Conservation (phyloP, 805 yeast genomes). For the Candida corydali region DNA sequence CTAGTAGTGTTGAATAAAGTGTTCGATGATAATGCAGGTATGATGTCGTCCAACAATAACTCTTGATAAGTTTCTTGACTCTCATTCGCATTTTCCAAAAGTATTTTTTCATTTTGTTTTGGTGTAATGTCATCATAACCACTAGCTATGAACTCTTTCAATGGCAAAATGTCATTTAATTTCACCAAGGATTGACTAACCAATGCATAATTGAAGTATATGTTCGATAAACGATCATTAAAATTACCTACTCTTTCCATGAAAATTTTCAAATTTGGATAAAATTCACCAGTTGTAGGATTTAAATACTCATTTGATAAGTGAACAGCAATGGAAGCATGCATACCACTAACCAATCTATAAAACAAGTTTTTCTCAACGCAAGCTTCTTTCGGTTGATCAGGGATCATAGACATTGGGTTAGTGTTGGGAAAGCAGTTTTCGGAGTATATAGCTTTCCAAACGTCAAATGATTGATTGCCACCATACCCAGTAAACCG, state of each 20-base stretch:
- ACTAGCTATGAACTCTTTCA: constrained; percentile 22
- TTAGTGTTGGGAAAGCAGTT: constrained; percentile 70
- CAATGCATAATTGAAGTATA: constrained; percentile 89
- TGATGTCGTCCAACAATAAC: constrained; percentile 28
- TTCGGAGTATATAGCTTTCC: constrained; percentile 90
- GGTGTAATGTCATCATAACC: constrained; percentile 18
- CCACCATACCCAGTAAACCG: constrained; percentile 97
- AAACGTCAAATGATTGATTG: constrained; percentile 82
- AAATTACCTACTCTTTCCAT: constrained; percentile 86
- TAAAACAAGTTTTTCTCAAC: constrained; percentile 86
- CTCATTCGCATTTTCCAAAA: constrained; percentile 42
- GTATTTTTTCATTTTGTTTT: constrained; percentile 8
- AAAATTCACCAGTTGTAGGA: constrained; percentile 71
- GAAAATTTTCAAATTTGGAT: constrained; percentile 76
- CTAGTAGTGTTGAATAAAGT: constrained; percentile 44
- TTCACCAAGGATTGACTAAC: constrained; percentile 79
- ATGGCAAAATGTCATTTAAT: constrained; percentile 27
- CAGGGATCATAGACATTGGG: constrained; percentile 30
- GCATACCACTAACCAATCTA: constrained; percentile 87
- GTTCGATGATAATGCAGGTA: constrained; percentile 35
- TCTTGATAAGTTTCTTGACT: constrained; percentile 14
- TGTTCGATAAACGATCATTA: constrained; percentile 84
- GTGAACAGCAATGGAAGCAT: constrained; percentile 92
- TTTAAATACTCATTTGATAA: constrained; percentile 73
- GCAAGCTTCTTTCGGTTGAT: constrained; percentile 47